These are phyloP conservation scores for Protomyces inundatus DNA, from an alignment of 1,139 yeast species.

Conservation along the genomic window DNA sequence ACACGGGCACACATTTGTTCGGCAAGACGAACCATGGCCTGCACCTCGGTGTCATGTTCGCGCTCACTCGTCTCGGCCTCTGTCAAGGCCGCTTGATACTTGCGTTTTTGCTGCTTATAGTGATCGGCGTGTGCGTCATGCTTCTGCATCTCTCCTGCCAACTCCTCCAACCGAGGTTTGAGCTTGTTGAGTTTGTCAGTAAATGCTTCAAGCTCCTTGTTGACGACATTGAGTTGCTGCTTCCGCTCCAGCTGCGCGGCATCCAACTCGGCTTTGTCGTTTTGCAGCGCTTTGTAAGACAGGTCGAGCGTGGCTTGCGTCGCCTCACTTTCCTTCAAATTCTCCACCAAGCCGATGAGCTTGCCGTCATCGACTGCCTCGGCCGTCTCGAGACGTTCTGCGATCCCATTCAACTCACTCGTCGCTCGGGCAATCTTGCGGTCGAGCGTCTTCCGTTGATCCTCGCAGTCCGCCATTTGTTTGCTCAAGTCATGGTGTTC, in stretches of 20 bases:
- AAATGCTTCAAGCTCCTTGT: conserved; percentile 34
- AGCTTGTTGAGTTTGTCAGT: conserved; percentile 31
- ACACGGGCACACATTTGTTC: conserved; percentile 24
- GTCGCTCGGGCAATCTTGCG: background rate
- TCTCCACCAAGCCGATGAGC: conserved; percentile 12
- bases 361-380: conserved; percentile 18
- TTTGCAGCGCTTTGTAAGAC: conserved; percentile 4
- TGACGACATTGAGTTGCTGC: conserved; percentile 34
- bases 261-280: conserved; percentile 11
- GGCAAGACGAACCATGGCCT: background rate
- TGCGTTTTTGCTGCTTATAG: background rate
- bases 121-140: conserved; percentile 21
- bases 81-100: background rate
- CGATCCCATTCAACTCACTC: background rate
- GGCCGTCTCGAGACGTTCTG: conserved; percentile 13
- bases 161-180: conserved; percentile 32
- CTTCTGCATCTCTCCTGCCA: conserved; percentile 23
- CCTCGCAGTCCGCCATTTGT: background rate
- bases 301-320: conserved; percentile 12
- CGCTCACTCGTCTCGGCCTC: background rate
- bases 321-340: conserved; percentile 8
- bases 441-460: background rate
- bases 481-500: background rate
- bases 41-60: background rate
- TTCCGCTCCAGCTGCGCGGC: conserved; percentile 8